Percentiles rank a stretch among this genome's conserved stretches.
These are phyloP conservation scores for Chytriomyces sp. DNA, from an alignment of 192 early-diverging fungal genomes.

Conservation along the genomic window DNA sequence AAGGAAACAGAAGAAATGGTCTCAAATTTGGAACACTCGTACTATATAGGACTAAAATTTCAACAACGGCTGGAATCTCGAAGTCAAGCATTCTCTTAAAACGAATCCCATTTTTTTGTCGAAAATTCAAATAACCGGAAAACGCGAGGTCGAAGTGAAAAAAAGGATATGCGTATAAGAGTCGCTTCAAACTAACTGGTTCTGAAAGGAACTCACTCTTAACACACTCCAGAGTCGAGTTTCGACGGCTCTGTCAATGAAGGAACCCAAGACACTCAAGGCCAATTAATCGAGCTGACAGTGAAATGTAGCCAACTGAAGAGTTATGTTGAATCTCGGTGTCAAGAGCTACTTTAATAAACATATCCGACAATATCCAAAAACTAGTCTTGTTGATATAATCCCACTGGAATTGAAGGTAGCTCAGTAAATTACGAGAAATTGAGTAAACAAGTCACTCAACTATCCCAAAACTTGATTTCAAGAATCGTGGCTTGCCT, in stretches of 20 bases:
- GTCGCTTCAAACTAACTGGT: neutral
- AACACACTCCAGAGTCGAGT: conserved; percentile 49
- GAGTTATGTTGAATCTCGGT: conserved; percentile 43
- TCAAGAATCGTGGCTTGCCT: conserved; percentile 71
- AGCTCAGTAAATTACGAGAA: neutral
- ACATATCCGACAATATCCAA: neutral
- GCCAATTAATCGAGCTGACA: conserved; percentile 45
- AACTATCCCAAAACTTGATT: conserved; percentile 73
- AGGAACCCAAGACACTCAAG: conserved; percentile 50
- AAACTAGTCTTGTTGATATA: neutral
- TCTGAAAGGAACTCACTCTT: conserved; percentile 45
- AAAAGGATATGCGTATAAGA: conserved; percentile 27
- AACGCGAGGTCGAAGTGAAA: conserved; percentile 31
- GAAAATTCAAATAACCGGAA: conserved; percentile 22
- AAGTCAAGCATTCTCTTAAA: conserved; percentile 21
- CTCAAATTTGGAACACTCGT: no score
- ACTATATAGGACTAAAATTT: conserved; percentile 40
- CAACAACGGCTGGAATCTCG: conserved; percentile 35
- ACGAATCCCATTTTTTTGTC: conserved; percentile 24
- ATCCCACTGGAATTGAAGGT: neutral
- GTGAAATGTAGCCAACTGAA: conserved; percentile 46
- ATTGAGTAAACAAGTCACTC: neutral
- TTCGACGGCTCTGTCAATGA: conserved; percentile 36
- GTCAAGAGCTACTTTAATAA: neutral
- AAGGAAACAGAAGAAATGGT: no score